Evolutionary conservation across 2,329 filamentous ascomycete genomes (phyloP), one percentile per base, ranked within the genome.

Genomic region (Curvularia sp.): DNA sequence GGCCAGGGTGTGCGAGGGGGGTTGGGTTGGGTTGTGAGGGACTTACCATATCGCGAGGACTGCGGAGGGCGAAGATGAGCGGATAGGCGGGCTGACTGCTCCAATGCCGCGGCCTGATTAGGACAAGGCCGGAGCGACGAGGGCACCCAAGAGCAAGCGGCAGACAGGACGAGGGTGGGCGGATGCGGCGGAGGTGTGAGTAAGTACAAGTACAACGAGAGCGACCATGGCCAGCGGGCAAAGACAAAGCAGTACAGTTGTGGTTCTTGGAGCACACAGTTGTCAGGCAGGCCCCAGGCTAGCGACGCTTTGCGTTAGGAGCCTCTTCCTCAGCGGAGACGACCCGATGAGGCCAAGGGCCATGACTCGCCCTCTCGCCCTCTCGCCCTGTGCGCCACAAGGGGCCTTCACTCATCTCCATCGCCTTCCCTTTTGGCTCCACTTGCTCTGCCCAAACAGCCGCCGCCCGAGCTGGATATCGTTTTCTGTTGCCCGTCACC

Each of bases 31-130:
- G n/a, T n/a, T 13, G 12, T 12, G 25, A 41, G n/a, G 12, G 10
- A 68, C 68, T 68, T 63, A 69, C 67, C 67, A 70, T 70, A 54
- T 60, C 52, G 59, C 61, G 59, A 63, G 54, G 64, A 65, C 60
- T 63, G 67, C 63, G 60, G 65, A 61, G 60, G 47, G 25, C 41
- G 27, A 43, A 25, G 41, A 43, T 43, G 21, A 42, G 39, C n/a
- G 39, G 41, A 43, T 23, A 3, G 41, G 53, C 53, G 41, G 48
- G 52, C 46, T 27, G 43, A 60, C 55, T 57, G 63, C 55, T 57
- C 58, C 52, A 53, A 58, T 55, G 64, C 66, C 67, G 63, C 63
- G 63, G 64, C 56, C 50, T 56, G 51, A 51, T 67, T 55, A 63
- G 54, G 55, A 55, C 61, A 51, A 50, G 28, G 51, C 49, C 42